A percentile compares a stretch with the other conserved stretches of the same genome.
Conservation (phyloP, 2,329 filamentous ascomycete species). For the Epichloe festucae region DNA sequence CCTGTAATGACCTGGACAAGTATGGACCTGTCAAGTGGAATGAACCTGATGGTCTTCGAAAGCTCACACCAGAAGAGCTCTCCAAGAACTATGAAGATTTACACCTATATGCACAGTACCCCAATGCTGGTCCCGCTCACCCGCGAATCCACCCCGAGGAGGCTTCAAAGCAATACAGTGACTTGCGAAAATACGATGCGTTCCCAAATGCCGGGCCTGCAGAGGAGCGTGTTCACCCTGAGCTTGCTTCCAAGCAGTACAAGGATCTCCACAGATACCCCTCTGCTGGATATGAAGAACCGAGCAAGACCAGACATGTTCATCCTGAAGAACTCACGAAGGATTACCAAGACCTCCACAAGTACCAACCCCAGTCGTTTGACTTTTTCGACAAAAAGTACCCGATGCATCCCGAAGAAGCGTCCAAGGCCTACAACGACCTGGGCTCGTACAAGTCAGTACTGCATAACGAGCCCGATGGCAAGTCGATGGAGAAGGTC, state of each 20-base stretch:
- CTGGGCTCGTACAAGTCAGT: slow-evolving; percentile 26
- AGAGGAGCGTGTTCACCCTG: slow-evolving; percentile 15
- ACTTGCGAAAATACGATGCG: slow-evolving; percentile 21
- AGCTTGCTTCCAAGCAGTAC: slow-evolving; percentile 21
- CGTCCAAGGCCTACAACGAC: slow-evolving; percentile 26
- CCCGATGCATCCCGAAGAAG: slow-evolving; percentile 21
- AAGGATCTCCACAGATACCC: slow-evolving; percentile 21
- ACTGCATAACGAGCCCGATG: slow-evolving; percentile 22
- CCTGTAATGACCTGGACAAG: slow-evolving; percentile 7
- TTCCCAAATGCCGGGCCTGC: slow-evolving; percentile 14
- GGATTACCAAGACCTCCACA: slow-evolving; percentile 27
- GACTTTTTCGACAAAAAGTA: slow-evolving; percentile 15
- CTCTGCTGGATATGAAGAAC: slow-evolving; percentile 18
- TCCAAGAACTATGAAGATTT: slow-evolving; percentile 20
- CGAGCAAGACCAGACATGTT: slow-evolving; percentile 12
- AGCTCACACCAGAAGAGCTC: slow-evolving; percentile 13
- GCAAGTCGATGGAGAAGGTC: slow-evolving; percentile 13
- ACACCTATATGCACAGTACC: slow-evolving; percentile 10
- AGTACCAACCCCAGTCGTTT: slow-evolving; percentile 23
- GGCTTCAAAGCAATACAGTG: slow-evolving; percentile 23
- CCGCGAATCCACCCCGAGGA: slow-evolving; percentile 20
- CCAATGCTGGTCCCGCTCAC: slow-evolving; percentile 13
- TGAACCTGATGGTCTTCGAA: slow-evolving; percentile 6
- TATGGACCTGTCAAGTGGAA: slow-evolving; percentile 8
- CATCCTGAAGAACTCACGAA: slow-evolving; percentile 27